Evolutionary conservation across 768 basidiomycete genomes (phyloP), one percentile per base, ranked within the genome.

Genomic region (Leucocoprinus leucothites): DNA sequence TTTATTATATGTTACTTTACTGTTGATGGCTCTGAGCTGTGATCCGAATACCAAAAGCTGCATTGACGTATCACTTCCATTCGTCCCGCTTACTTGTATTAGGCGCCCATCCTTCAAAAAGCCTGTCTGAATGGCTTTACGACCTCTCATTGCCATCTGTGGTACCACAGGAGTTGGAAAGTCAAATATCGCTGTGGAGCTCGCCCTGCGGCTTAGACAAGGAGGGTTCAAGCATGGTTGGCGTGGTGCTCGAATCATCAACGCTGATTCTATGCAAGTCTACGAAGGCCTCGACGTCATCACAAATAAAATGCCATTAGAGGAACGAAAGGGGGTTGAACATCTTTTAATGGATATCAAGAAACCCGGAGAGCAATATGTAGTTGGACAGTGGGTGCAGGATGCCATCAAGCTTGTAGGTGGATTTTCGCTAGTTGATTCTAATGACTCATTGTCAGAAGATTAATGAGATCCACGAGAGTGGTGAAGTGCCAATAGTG

Each of bases 81-180:
- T 11, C 5, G 31, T 31, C 31, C 31, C 5, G 31, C 31, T 31
- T 11, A 11, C 31, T 11, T 31, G 31, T 5, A 5, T 31, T 31
- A 31, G 31, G 6, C 31, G 6, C 31, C 31, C 5, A 31, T 11
- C 31, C 31, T 31, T 11, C n/a, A n/a, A n/a, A 31, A 11, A 31
- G 7, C 16, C 38, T 6, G 7, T 48, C 9, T 18, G 13, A 75
- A 77, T 78, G 73, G 66, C 78, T 56, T 63, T 80, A 40, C 77
- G 75, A 26, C 89, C 91, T 19, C 71, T 97, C 61, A 83, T 98
- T 51, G 80, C 87, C 16, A 85, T 98, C 49, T 91, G 92, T 57
- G 96, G 96, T 31, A 94, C 96, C 0, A 99, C 96, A 22, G 90
- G 96, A 21, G 94, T 95, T 14, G 97, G 97, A 48, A 99, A 98